Evolutionary conservation across 202 grass and related monocot genomes (phyloP), one percentile per base, ranked within the genome.

Genomic region (Sporobolus alterniflorus): DNA sequence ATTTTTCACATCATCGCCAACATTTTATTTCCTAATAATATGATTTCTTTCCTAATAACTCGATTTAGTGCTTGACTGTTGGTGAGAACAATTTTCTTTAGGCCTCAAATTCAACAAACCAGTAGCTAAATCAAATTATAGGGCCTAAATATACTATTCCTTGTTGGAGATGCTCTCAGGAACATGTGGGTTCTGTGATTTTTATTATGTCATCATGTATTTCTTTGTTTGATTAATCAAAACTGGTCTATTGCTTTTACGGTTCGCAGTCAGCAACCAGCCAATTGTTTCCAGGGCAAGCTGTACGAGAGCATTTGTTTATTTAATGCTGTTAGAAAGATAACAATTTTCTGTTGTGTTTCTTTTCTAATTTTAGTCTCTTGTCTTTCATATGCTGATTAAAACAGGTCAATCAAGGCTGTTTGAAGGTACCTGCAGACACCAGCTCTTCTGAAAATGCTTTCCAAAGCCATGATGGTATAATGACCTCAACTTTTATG

Each of bases 381-480:
- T 41, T 1, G 3, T 24, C 62, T 79, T 30, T 51, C 52, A 52
- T 85, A 70, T 64, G 31, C 69, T 77, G 25, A 59, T 24, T 49
- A 40, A 86, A 75, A 69, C 86, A 94, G 92, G 86, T 36, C 34
- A 68, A 76, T 82, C 73, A 84, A 67, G 73, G 57, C 52, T 79
- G 28, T 82, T 82, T 89, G 30, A 54, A 62, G 52, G 74, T 65
- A 25, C 70, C 51, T 68, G 63, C 29, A 12, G 55, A 71, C 21
- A 54, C 10, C 22, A 29, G 54, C 25, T 44, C 34, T 87, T 80
- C 47, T 75, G 67, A 89, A 72, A 69, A 75, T 88, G 77, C 49
- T 9, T 74, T 83, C 80, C 66, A 87, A 75, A 80, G 13, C 78
- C 63, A 89, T 13, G 69, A 86, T 79, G 89, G 92, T 94, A 89